A percentile compares a stretch with the other conserved stretches of the same genome.
Evolutionary conservation across 352 stramenopile genomes (phyloP).

Genomic region (Lagenidium sp.): DNA sequence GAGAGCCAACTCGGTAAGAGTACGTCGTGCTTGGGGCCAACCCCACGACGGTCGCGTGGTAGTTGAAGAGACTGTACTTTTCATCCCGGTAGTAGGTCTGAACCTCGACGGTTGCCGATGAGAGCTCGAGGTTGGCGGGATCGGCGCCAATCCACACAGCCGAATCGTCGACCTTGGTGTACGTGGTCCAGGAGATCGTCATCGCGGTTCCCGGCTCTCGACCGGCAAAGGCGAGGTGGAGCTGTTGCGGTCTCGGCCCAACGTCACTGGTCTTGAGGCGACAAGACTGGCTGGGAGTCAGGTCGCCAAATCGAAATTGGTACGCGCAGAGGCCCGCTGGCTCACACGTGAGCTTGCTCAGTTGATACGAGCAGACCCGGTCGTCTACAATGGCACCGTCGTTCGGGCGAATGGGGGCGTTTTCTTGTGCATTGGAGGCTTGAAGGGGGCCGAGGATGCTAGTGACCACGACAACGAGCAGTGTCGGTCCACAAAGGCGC

Average conservation of each 20-base stretch:
- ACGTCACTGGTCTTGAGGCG: conserved; percentile 5
- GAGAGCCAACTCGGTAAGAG: conserved; percentile 15
- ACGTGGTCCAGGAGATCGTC: conserved; percentile 37
- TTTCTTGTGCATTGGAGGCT: too few relatives aligned
- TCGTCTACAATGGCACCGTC: too few relatives aligned
- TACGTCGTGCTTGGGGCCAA: conserved; percentile 20
- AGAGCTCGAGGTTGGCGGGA: conserved; percentile 6
- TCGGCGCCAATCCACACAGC: conserved; percentile 24
- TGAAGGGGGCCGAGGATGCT: too few relatives aligned
- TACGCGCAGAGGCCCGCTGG: conserved; percentile 4
- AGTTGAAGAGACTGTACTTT: conserved; percentile 26
- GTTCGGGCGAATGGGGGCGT: too few relatives aligned
- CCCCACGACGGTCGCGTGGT: conserved; percentile 21
- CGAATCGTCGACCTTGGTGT: conserved; percentile 10
- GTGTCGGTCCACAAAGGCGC: too few relatives aligned
- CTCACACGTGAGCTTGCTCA: conserved; percentile 3
- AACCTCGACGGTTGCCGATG: conserved; percentile 6
- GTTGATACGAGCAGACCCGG: conserved; percentile 3
- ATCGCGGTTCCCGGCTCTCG: conserved; percentile 27
- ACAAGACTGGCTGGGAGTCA: conserved; percentile 12
- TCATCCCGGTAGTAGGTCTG: conserved; percentile 28
- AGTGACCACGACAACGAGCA: too few relatives aligned
- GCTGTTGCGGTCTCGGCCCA: conserved; percentile 19
- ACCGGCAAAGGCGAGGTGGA: conserved; percentile 40
- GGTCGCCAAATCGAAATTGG: conserved; percentile 10